phyloP scores from a whole-genome alignment of 108 stramenopile genomes.

The Nitzschia inconspicua region DNA sequence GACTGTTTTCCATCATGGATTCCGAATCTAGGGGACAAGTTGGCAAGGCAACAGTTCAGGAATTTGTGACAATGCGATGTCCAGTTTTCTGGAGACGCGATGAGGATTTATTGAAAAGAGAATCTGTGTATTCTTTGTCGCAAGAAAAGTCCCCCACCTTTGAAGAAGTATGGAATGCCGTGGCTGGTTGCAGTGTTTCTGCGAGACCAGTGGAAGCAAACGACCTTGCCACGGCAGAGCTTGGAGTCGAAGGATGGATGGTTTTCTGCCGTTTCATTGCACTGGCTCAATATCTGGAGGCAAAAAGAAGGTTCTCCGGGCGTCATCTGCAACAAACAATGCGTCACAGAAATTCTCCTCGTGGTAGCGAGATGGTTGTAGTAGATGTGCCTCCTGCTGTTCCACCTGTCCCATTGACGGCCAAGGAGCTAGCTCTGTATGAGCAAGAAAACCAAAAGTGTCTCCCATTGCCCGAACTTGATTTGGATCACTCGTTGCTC shows the following conservation, averaged over 20 bases:
- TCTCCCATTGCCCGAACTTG: slow-evolving; percentile 74
- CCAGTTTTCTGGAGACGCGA: slow-evolving; percentile 81
- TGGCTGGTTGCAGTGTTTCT: slow-evolving; percentile 42
- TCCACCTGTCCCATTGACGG: slow-evolving; percentile 51
- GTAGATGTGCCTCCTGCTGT: slow-evolving; percentile 78
- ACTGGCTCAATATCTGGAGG: slow-evolving; percentile 78
- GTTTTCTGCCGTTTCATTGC: slow-evolving; percentile 85
- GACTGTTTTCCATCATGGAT: slow-evolving; percentile 77
- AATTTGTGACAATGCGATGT: slow-evolving; percentile 76
- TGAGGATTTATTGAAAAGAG: slow-evolving; percentile 64
- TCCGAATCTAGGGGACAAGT: slow-evolving; percentile 67
- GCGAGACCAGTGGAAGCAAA: slow-evolving; percentile 1
- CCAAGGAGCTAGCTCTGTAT: slow-evolving; percentile 32
- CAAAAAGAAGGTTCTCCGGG: slow-evolving; percentile 74
- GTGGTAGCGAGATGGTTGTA: slow-evolving; percentile 72
- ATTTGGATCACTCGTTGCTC: slow-evolving; percentile 71
- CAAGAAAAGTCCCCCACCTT: slow-evolving; percentile 52
- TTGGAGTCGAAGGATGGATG: slow-evolving; percentile 85
- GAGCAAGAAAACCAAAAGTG: slow-evolving; percentile 54
- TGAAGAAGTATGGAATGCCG: slow-evolving; percentile 78
- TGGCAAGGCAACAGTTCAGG: slow-evolving; percentile 50
- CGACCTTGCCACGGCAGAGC: slow-evolving; percentile 7
- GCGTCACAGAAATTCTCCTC: slow-evolving; percentile 64
- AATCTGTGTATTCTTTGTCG: slow-evolving; percentile 1
- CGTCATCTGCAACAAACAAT: slow-evolving; percentile 86